Evolutionary conservation across 2,329 filamentous ascomycete genomes (phyloP).

Genomic region (Zalaria sp.): DNA sequence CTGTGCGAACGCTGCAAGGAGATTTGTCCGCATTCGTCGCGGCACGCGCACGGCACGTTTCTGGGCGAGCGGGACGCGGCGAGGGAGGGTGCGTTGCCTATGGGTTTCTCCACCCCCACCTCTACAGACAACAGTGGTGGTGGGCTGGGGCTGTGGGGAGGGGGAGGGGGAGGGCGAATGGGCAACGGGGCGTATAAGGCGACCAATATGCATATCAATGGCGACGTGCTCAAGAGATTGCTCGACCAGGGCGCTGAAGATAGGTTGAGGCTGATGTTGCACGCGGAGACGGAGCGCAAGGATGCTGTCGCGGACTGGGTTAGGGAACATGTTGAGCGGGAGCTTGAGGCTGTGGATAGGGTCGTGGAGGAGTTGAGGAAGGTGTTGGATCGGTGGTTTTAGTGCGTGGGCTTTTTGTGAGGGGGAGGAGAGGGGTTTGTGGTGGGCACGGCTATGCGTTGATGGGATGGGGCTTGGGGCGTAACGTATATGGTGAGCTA

Average conservation of each 20-base stretch:
- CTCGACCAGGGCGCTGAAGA: constrained; percentile 14
- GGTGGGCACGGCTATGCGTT: too few species aligned
- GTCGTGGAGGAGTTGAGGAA: constrained; percentile 9
- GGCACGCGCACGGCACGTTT: constrained; percentile 7
- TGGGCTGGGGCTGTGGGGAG: background rate
- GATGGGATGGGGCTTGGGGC: too few species aligned
- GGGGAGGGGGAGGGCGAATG: constrained; percentile 5
- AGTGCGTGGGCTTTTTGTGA: background rate
- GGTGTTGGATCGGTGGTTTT: constrained; percentile 7
- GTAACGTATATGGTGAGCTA: too few species aligned
- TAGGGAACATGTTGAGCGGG: constrained; percentile 15
- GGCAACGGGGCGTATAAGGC: constrained; percentile 13
- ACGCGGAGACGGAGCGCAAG: constrained; percentile 8
- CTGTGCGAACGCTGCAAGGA: constrained; percentile 28
- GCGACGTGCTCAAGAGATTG: constrained; percentile 23
- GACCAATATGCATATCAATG: constrained; percentile 25
- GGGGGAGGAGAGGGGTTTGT: background rate
- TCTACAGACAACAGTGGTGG: constrained; percentile 5
- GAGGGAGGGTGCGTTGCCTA: constrained; percentile 10
- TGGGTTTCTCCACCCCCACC: constrained; percentile 9
- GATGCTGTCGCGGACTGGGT: constrained; percentile 17
- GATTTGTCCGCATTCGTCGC: constrained; percentile 12
- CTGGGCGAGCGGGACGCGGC: constrained; percentile 5
- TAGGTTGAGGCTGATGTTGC: constrained; percentile 10
- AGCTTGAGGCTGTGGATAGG: constrained; percentile 10